These are phyloP conservation scores for Phytophthora sansomeana DNA, from an alignment of 352 stramenopile species.

Conservation along the genomic window DNA sequence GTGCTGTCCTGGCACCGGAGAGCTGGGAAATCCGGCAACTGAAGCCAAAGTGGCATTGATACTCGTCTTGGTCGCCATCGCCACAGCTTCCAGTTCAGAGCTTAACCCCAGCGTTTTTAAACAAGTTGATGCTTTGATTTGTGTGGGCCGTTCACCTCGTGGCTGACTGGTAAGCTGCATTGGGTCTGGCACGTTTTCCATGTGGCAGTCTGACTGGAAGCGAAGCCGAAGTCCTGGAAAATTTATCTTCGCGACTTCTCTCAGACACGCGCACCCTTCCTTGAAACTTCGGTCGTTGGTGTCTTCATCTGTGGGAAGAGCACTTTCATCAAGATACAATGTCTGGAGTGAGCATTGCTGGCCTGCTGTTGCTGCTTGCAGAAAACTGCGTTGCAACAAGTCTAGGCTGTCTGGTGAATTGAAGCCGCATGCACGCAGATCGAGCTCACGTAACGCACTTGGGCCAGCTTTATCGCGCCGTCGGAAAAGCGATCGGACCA, in stretches of 20 bases:
- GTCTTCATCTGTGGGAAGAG: constrained; percentile 5
- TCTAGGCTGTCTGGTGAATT: constrained; percentile 22
- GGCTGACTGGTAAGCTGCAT: background rate
- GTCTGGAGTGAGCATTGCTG: constrained; percentile 31
- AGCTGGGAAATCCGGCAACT: constrained; percentile 11
- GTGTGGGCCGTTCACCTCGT: background rate
- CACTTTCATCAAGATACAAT: constrained; percentile 21
- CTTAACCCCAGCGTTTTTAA: constrained; percentile 4
- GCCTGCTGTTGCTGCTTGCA: constrained; percentile 33
- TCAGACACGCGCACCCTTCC: constrained; percentile 16
- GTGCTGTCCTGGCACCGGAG: constrained; percentile 3
- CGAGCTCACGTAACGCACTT: constrained; percentile 35
- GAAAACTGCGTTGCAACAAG: constrained; percentile 33
- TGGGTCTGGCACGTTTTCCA: background rate
- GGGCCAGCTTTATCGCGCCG: constrained; percentile 29
- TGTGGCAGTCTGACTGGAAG: constrained; percentile 22
- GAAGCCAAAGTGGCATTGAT: constrained; percentile 33
- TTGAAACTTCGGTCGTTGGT: constrained; percentile 5
- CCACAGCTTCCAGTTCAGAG: constrained; percentile 26
- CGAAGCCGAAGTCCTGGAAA: constrained; percentile 25
- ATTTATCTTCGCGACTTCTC: constrained; percentile 19
- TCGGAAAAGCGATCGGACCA: constrained; percentile 43
- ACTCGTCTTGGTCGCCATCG: constrained; percentile 28
- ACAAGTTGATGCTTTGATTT: background rate
- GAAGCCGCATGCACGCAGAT: constrained; percentile 48